phyloP scores from a whole-genome alignment of 345 rosid species.

The Salix viminalis region DNA sequence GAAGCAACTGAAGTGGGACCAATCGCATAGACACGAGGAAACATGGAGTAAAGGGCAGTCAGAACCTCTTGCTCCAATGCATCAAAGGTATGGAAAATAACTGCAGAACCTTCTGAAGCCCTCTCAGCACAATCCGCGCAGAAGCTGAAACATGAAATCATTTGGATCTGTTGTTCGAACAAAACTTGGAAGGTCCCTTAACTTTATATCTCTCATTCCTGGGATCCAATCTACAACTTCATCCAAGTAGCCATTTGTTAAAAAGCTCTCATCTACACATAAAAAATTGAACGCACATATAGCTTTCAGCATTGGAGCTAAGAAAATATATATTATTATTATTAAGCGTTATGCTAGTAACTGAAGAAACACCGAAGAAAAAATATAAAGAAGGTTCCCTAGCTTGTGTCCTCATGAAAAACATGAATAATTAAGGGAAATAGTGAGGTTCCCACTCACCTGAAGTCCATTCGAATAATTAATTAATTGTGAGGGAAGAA shows the following conservation, averaged over 20 bases:
- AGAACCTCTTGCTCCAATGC: neutral
- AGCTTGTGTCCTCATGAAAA: too few relatives aligned
- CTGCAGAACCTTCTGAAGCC: neutral
- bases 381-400: too few relatives aligned
- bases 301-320: neutral
- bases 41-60: neutral
- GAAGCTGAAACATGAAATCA: fast-evolving
- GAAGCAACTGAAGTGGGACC: neutral
- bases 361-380: too few relatives aligned
- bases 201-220: neutral
- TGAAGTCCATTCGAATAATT: too few relatives aligned
- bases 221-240: neutral
- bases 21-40: neutral
- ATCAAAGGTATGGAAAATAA: neutral
- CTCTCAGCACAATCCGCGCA: neutral
- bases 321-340: too few relatives aligned
- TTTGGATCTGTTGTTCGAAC: neutral
- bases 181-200: neutral
- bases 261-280: neutral
- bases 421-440: too few relatives aligned
- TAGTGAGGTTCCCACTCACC: too few relatives aligned
- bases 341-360: too few relatives aligned
- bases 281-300: neutral
- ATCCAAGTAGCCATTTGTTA: neutral
- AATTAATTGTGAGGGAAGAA: too few relatives aligned